phyloP scores from a whole-genome alignment of 2,329 filamentous ascomycete genomes.

The Sarocladium oryzae region DNA sequence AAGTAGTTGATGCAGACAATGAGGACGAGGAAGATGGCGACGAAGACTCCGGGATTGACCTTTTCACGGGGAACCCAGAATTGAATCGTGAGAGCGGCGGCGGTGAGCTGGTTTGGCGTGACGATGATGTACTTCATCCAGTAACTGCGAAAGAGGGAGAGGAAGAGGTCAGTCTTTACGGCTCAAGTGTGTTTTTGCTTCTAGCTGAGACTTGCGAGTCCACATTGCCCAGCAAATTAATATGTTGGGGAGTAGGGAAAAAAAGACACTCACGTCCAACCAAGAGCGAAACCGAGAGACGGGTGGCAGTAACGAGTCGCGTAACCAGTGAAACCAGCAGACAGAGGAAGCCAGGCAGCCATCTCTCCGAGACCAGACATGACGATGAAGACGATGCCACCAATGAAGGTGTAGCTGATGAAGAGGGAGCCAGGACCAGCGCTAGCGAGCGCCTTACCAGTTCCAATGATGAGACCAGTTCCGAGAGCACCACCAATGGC shows the following conservation, averaged over 20 bases:
- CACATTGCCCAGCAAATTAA: no score
- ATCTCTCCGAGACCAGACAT: slow-evolving; percentile 81
- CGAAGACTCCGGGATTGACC: slow-evolving; percentile 74
- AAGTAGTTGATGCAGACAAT: slow-evolving; percentile 61
- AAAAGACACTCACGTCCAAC: slow-evolving; percentile 63
- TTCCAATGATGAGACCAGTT: slow-evolving; percentile 68
- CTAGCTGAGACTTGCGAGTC: no score
- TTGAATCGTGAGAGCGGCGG: slow-evolving; percentile 69
- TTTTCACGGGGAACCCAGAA: slow-evolving; percentile 63
- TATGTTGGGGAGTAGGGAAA: no score
- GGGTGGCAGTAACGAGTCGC: slow-evolving; percentile 74
- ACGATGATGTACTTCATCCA: slow-evolving; percentile 81
- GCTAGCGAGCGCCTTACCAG: slow-evolving; percentile 46
- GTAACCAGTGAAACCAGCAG: slow-evolving; percentile 76
- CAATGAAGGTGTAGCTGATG: slow-evolving; percentile 64
- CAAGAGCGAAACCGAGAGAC: slow-evolving; percentile 71
- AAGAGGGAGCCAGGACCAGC: slow-evolving; percentile 60
- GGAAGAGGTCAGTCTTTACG: background rate
- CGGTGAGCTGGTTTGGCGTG: slow-evolving; percentile 79
- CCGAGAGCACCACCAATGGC: slow-evolving; percentile 71
- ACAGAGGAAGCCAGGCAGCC: slow-evolving; percentile 74
- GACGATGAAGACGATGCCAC: slow-evolving; percentile 69
- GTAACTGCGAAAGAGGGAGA: slow-evolving; percentile 28
- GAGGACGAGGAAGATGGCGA: slow-evolving; percentile 59
- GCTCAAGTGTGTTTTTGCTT: no score